Evolutionary conservation across 148 eudicot species (phyloP), one percentile per base, ranked within the genome.

Genomic region (Suaeda aralocaspica): DNA sequence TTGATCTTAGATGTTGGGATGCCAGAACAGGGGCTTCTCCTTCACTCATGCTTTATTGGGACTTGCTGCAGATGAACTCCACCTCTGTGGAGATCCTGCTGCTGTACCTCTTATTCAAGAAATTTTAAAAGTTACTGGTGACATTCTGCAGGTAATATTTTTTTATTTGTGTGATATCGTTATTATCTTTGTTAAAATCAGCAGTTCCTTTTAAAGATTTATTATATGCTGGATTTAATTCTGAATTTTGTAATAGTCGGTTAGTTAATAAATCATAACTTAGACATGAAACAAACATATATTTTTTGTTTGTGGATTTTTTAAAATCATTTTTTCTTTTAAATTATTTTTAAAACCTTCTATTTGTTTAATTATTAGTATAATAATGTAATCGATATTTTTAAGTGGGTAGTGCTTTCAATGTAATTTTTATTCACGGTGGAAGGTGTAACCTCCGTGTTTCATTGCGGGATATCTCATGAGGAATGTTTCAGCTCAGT

Each of bases 1-100:
- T 9, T 53, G 45, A 24, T 59, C 76, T 71, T 83, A 93, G 98
- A 93, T 90, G 97, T 16, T 93, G 67, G 92, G 92, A 30, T 93
- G 98, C 70, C 84, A 71, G 72, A 81, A 76, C 36, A 86, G 98
- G 69, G 98, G 98, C n/a, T 88, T 77, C 82, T 91, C 98, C 67
- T 93, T 93, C 79, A 93, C 98, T 52, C 96, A 96, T 77, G 98
- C 98, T 79, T 82, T 93, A 18, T 74, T 93, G 69, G 98, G 98
- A 53, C 82, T 93, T 64, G 77, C 96, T 60, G 95, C 88, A 56
- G 82, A 87, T 73, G 98, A 93, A 77, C 86, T 93, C 72, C 98
- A 93, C 77, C 82, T 93, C 53, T 93, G 98, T 74, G 98, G 98
- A 65, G 98, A 93, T 77, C 84, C 96, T 58, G 96, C 98, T 55